These are phyloP conservation scores for Ganoderma lucidum DNA, from an alignment of 1,284 basidiomycete genomes.

Conservation along the genomic window DNA sequence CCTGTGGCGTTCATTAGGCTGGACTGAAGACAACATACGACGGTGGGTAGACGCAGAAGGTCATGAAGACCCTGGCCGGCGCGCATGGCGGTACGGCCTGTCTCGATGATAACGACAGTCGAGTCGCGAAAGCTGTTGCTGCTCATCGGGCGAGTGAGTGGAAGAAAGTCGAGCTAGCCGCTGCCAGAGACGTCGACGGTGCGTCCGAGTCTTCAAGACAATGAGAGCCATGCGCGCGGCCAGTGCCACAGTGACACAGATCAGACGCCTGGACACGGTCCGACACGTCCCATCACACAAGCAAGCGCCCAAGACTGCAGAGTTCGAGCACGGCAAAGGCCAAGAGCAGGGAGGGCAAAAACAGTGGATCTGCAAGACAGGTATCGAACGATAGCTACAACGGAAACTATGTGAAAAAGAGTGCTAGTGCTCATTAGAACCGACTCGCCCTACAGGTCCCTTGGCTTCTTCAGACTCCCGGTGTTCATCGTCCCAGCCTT, in stretches of 20 bases:
- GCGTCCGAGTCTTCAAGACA: too few species aligned
- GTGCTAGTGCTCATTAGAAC: neutral
- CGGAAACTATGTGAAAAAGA: slow-evolving; percentile 1
- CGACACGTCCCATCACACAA: neutral
- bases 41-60: slow-evolving; percentile 75
- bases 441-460: neutral
- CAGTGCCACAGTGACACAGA: too few species aligned
- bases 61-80: slow-evolving; percentile 86
- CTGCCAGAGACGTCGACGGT: neutral
- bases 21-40: slow-evolving; percentile 58
- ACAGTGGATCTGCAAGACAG: slow-evolving; percentile 18
- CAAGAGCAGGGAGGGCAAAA: neutral
- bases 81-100: slow-evolving; percentile 72
- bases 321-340: neutral
- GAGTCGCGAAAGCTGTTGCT: slow-evolving; percentile 79
- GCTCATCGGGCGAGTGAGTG: slow-evolving; percentile 35
- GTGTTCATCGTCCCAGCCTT: slow-evolving; percentile 11
- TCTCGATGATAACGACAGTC: slow-evolving; percentile 84
- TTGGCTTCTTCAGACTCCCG: neutral
- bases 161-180: slow-evolving; percentile 13
- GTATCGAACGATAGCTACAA: slow-evolving; percentile 18
- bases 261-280: neutral
- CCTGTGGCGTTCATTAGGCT: neutral
- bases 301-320: slow-evolving; percentile 20
- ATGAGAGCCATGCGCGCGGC: too few species aligned